Evolutionary conservation across 306 rosid species (phyloP).

Genomic region (Heteromeles arbutifolia): DNA sequence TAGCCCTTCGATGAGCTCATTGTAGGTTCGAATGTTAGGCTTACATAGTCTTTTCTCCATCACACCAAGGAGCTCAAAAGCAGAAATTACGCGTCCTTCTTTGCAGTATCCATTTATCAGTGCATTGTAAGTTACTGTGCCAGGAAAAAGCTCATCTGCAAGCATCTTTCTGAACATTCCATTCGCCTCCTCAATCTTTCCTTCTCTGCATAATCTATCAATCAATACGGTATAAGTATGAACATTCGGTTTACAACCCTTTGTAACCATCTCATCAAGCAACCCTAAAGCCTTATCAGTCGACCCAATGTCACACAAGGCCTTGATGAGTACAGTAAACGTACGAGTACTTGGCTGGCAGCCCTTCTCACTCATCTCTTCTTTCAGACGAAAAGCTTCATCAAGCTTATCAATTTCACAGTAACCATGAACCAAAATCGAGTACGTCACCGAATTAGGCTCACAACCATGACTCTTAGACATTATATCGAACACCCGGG

Average conservation of each 20-base stretch:
- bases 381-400: slow-evolving; percentile 3
- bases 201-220: slow-evolving; percentile 1
- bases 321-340: slow-evolving; percentile 1
- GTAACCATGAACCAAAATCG: not conserved
- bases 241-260: not conserved
- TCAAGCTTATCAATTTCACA: slow-evolving; percentile 2
- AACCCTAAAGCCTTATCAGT: not conserved
- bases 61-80: slow-evolving; percentile 8
- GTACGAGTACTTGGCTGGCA: slow-evolving; percentile 1
- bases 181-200: not conserved
- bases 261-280: not conserved
- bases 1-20: slow-evolving; percentile 5
- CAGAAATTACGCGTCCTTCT: not conserved
- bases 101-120: slow-evolving; percentile 8
- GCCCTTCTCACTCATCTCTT: slow-evolving; percentile 8
- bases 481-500: slow-evolving; percentile 8
- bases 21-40: slow-evolving; percentile 11
- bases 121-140: slow-evolving; percentile 2
- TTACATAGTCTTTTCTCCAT: slow-evolving; percentile 2
- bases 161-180: slow-evolving; percentile 3
- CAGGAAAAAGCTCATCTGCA: not conserved
- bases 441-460: slow-evolving; percentile 3
- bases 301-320: not conserved
- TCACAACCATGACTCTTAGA: not conserved
- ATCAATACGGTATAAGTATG: not conserved